Base-by-base conservation (phyloP, 2,329 filamentous ascomycete species). In the Ophiostoma sp. region DNA sequence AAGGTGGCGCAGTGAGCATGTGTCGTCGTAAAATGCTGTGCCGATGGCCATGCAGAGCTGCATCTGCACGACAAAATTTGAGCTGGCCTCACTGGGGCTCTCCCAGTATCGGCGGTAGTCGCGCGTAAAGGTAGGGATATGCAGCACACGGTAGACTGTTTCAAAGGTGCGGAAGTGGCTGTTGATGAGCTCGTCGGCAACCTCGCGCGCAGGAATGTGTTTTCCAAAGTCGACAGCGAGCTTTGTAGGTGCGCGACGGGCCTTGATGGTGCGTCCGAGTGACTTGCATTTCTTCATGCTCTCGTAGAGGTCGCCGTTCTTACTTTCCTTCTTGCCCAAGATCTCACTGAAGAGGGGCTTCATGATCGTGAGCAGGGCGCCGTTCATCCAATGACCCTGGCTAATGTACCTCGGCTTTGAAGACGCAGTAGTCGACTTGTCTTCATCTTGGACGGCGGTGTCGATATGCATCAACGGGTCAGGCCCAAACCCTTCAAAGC, bases 91-190 rank as follows among this genome's bases (percentile, higher is more conserved):
- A 27, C 75, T 72, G 0, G 80, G 78, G 16, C 79, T 78, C 44
- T 78, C 75, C 82, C 82, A 85, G 74, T 82, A 83, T 2, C 74
- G 73, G 9, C 79, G 78, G 71, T 87, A 89, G 44, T 86, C 82
- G 11, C 77, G 77, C 62, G 79, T 77, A 70, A 89, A 88, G 0
- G 81, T 82, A 0, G 86, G 85, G 0, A 84, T 74, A 73, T 89
- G 83, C 8, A 89, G 69, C 38, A 89, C 79, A 2, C 87, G 77
- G 70, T 84, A 81, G 16, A 84, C 81, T 0, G 83, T 82, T 72
- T 88, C 85, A 58, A 85, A 81, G 0, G 82, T 83, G 64, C 83
- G 78, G 18, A 89, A 76, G 76, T 87, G 87, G 42, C 78, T 75
- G 8, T 82, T 78, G 16, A 87, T 76, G 1, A 87, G 78, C 66